Evolutionary conservation across 495 filamentous ascomycete genomes (phyloP).

Genomic region (Hypomontagnella submonticulosa): DNA sequence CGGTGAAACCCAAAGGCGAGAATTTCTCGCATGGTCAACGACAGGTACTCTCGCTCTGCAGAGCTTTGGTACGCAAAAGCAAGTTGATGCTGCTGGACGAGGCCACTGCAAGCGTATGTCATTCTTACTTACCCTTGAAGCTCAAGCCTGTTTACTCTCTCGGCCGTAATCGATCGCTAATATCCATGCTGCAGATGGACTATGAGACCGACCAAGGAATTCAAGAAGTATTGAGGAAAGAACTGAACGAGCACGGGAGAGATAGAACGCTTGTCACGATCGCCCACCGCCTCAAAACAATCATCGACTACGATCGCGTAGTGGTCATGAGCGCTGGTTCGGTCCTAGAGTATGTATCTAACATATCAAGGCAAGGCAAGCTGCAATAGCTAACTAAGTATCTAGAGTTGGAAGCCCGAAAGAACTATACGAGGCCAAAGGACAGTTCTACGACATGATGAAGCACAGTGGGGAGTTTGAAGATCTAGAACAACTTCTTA

Average conservation of each 20-base stretch:
- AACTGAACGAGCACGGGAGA: slow-evolving; percentile 50
- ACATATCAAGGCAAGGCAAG: not conserved
- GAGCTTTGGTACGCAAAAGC: slow-evolving; percentile 64
- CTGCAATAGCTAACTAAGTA: slow-evolving; percentile 29
- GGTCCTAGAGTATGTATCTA: slow-evolving; percentile 50
- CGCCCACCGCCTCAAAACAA: slow-evolving; percentile 61
- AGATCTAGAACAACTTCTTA: slow-evolving; percentile 51
- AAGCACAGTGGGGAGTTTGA: slow-evolving; percentile 62
- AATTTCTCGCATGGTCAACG: slow-evolving; percentile 68
- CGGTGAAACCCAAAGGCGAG: slow-evolving; percentile 62
- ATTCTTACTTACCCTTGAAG: not conserved
- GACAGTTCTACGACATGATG: slow-evolving; percentile 64
- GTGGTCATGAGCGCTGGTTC: slow-evolving; percentile 60
- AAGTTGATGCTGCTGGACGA: slow-evolving; percentile 68
- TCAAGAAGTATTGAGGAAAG: slow-evolving; percentile 57
- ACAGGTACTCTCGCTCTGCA: slow-evolving; percentile 67
- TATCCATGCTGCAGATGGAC: slow-evolving; percentile 53
- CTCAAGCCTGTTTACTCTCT: not conserved
- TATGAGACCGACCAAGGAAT: slow-evolving; percentile 65
- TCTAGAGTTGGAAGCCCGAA: slow-evolving; percentile 56
- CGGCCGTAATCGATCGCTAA: slow-evolving; percentile 5
- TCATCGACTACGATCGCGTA: slow-evolving; percentile 63
- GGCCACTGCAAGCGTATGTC: slow-evolving; percentile 61
- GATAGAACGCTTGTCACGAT: slow-evolving; percentile 64
- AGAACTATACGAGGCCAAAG: slow-evolving; percentile 54